Evolutionary conservation across 768 basidiomycete genomes (phyloP).

Genomic region (Heimioporus sp.): DNA sequence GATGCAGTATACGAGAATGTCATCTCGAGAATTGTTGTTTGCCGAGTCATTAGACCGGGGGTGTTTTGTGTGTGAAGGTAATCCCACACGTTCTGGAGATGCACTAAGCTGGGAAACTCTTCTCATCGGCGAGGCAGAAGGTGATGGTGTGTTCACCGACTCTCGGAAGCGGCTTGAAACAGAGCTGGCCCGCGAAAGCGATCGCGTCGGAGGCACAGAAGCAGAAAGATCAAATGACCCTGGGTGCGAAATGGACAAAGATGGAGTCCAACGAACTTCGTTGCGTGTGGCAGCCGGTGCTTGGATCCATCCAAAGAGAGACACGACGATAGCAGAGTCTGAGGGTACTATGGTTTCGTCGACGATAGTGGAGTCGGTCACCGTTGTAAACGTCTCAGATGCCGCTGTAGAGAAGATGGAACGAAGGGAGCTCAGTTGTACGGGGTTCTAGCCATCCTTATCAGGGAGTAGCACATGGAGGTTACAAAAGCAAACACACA

Average conservation of each 20-base stretch:
- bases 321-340: slow-evolving; percentile 37
- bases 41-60: slow-evolving; percentile 1
- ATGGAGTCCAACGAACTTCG: slow-evolving; percentile 11
- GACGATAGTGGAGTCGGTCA: slow-evolving; percentile 17
- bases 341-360: slow-evolving; percentile 27
- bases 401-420: slow-evolving; percentile 40
- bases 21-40: slow-evolving; percentile 32
- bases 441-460: slow-evolving; percentile 45
- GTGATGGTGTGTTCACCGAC: slow-evolving; percentile 20
- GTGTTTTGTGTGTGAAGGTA: slow-evolving; percentile 7
- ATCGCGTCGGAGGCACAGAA: slow-evolving; percentile 30
- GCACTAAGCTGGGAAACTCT: slow-evolving; percentile 16
- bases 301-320: slow-evolving; percentile 51
- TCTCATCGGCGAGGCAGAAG: slow-evolving; percentile 18
- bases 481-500: slow-evolving; percentile 38
- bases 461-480: slow-evolving; percentile 7
- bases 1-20: slow-evolving; percentile 57
- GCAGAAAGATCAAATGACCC: slow-evolving; percentile 28
- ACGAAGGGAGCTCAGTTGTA: slow-evolving; percentile 53
- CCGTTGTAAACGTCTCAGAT: slow-evolving; percentile 28
- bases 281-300: slow-evolving; percentile 26
- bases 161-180: slow-evolving; percentile 22
- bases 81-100: slow-evolving; percentile 13
- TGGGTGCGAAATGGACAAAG: slow-evolving; percentile 23
- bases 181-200: slow-evolving; percentile 33